Percentiles rank a stretch among this genome's conserved stretches.
Evolutionary conservation across 2,329 filamentous ascomycete species (phyloP).

Genomic region (Fusarium sp.): DNA sequence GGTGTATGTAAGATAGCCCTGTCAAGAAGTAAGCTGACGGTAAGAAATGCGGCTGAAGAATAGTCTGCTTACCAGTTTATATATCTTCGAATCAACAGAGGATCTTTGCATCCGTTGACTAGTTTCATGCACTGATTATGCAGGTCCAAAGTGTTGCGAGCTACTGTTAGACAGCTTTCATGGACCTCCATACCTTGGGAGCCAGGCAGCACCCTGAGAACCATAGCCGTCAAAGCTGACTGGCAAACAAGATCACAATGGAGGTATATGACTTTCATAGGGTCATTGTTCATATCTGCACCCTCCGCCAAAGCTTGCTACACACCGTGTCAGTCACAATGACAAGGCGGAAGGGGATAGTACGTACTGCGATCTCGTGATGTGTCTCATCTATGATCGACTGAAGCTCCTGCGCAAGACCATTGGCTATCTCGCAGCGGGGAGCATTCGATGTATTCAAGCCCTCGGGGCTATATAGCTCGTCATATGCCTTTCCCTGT

Average conservation of each 20-base stretch:
- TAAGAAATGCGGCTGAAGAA: not conserved
- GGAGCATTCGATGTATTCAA: not conserved
- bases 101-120: constrained; percentile 38
- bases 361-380: constrained; percentile 14
- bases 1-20: constrained; percentile 49
- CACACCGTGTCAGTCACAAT: not conserved
- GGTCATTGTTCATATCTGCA: constrained; percentile 10
- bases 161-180: constrained; percentile 43
- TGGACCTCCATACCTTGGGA: not conserved
- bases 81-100: constrained; percentile 45
- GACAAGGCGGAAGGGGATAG: fast-evolving
- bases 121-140: constrained; percentile 45
- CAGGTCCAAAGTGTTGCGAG: constrained; percentile 46
- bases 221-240: constrained; percentile 45
- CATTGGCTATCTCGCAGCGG: not conserved
- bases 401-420: constrained; percentile 11
- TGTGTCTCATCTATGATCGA: constrained; percentile 16
- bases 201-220: constrained; percentile 42
- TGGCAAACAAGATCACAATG: constrained; percentile 47
- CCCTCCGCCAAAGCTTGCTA: constrained; percentile 3
- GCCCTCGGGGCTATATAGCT: constrained; percentile 44
- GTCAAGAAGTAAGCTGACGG: not conserved
- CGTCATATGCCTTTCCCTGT: constrained; percentile 46
- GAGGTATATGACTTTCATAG: constrained; percentile 43
- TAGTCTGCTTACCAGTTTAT: constrained; percentile 44